A percentile compares a stretch with the other conserved stretches of the same genome.
Evolutionary conservation across 2,329 filamentous ascomycete genomes (phyloP).

Genomic region (Fusarium sp.): DNA sequence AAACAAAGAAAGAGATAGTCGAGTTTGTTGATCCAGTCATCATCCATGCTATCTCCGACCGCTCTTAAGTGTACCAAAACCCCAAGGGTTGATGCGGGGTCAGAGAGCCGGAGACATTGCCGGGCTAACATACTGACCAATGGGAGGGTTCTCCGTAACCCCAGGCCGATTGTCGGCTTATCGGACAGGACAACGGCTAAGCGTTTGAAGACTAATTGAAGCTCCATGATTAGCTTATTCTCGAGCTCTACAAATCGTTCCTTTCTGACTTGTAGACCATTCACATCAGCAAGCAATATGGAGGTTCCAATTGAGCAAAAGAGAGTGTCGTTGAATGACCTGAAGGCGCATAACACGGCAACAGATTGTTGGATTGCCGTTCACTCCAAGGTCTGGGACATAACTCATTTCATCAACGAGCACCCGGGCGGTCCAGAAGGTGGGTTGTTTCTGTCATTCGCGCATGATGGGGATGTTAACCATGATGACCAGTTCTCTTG

Average conservation of each 20-base stretch:
- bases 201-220: neutral
- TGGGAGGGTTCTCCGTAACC: constrained; percentile 21
- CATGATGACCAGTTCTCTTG: constrained; percentile 59
- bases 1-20: constrained; percentile 1
- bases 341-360: constrained; percentile 64
- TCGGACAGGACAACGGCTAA: neutral
- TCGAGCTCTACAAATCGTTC: constrained; percentile 1
- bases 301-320: constrained; percentile 20
- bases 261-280: neutral
- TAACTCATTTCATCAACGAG: constrained; percentile 73
- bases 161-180: neutral
- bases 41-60: constrained; percentile 18
- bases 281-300: constrained; percentile 12
- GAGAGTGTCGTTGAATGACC: constrained; percentile 51
- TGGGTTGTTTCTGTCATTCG: constrained; percentile 17
- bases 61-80: constrained; percentile 15
- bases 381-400: constrained; percentile 77
- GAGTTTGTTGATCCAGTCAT: constrained; percentile 1
- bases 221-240: constrained; percentile 26
- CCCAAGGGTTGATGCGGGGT: constrained; percentile 8
- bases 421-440: constrained; percentile 58
- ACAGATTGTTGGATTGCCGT: constrained; percentile 77
- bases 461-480: neutral
- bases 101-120: constrained; percentile 1
- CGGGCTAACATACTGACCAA: neutral